Evolutionary conservation across 352 stramenopile genomes (phyloP).

Genomic region (Pythium phragmiticola): DNA sequence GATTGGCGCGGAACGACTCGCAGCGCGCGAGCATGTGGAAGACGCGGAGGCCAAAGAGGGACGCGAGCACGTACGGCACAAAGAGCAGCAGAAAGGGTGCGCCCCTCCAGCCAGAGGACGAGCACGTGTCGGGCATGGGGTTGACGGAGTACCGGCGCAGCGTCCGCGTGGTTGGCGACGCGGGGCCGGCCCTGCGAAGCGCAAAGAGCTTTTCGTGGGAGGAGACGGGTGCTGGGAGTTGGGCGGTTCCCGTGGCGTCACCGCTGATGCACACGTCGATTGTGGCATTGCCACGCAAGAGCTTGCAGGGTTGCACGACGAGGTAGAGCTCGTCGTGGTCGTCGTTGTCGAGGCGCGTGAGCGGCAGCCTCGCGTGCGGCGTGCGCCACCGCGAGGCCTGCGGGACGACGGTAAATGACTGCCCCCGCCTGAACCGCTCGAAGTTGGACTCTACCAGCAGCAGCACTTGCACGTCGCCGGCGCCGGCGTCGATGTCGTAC

Average conservation of each 20-base stretch:
- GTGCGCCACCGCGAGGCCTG: constrained; percentile 41
- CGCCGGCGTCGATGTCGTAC: constrained; percentile 37
- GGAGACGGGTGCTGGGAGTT: constrained; percentile 41
- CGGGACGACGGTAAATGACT: constrained; percentile 42
- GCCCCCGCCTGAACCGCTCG: constrained; percentile 44
- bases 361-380: constrained; percentile 44
- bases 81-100: constrained; percentile 56
- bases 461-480: constrained; percentile 48
- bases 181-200: constrained; percentile 26
- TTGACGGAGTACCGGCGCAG: constrained; percentile 45
- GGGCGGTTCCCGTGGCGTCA: constrained; percentile 38
- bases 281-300: constrained; percentile 9
- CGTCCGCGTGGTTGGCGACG: neutral
- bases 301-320: constrained; percentile 50
- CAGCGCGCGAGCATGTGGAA: constrained; percentile 60
- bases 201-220: constrained; percentile 48
- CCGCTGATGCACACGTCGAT: neutral
- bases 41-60: constrained; percentile 52
- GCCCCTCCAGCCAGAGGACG: constrained; percentile 44
- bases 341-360: constrained; percentile 47
- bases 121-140: constrained; percentile 57
- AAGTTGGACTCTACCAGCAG: constrained; percentile 56
- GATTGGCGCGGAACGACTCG: constrained; percentile 58
- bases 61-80: constrained; percentile 51
- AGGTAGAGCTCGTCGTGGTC: constrained; percentile 59